Evolutionary conservation across 305 asterid genomes (phyloP).

Genomic region (Ruellia speciosa): DNA sequence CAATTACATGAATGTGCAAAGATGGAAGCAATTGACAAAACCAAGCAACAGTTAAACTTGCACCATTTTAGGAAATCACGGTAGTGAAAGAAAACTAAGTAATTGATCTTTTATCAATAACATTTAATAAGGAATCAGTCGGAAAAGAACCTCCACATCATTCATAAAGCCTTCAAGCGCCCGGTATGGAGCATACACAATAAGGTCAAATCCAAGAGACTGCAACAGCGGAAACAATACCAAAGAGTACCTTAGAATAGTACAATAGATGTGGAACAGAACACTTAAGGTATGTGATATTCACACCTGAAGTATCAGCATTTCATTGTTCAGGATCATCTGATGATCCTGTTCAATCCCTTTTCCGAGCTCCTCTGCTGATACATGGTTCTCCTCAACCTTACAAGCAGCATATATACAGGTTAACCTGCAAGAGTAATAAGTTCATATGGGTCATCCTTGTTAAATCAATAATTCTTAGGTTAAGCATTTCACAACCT

Average conservation of each 20-base stretch:
- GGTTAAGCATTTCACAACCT: background rate
- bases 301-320: slow-evolving; percentile 86
- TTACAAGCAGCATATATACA: slow-evolving; percentile 95
- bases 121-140: slow-evolving; percentile 6
- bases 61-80: slow-evolving; percentile 6
- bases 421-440: slow-evolving; percentile 57
- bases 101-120: slow-evolving; percentile 10
- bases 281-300: slow-evolving; percentile 14
- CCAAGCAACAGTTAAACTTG: background rate
- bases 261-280: slow-evolving; percentile 5
- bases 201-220: slow-evolving; percentile 90
- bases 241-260: slow-evolving; percentile 10
- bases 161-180: slow-evolving; percentile 72
- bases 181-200: slow-evolving; percentile 85
- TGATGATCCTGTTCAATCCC: slow-evolving; percentile 88
- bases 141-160: slow-evolving; percentile 58
- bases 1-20: slow-evolving; percentile 2
- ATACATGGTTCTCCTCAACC: slow-evolving; percentile 93
- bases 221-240: slow-evolving; percentile 32
- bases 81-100: background rate
- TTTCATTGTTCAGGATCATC: slow-evolving; percentile 72
- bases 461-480: slow-evolving; percentile 9
- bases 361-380: slow-evolving; percentile 97
- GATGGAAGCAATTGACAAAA: slow-evolving; percentile 3
- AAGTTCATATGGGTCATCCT: slow-evolving; percentile 3